Evolutionary conservation across 108 stramenopile species (phyloP), one percentile per base, ranked within the genome.

Genomic region (Bacterosira constricta): DNA sequence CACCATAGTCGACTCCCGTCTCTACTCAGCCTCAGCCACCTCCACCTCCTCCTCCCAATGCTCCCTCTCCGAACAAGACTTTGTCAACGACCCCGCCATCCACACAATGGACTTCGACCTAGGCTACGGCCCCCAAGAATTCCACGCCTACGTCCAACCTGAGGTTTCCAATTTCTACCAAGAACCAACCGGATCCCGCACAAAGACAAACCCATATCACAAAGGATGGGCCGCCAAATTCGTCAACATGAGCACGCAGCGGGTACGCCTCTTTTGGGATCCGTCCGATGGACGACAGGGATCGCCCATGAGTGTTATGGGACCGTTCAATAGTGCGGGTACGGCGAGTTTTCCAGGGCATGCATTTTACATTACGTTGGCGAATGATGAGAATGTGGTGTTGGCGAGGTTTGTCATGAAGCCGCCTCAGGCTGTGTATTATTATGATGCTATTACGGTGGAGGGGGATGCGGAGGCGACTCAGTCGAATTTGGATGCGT

Each of bases 191-290:
- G 77, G 82, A 13, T 29, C 79, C 0, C 44, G 0, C 72, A 50
- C 10, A 50, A 49, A 5, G 72, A 75, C 2, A 61, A 58, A 23
- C 88, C 90, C 8, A 75, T 51, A 25, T n/a, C 83, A 82, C 35
- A 79, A 79, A 27, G 90, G 90, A 25, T 73, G 86, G 61, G 85
- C 86, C 41, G 90, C 77, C 7, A 92, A 92, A 66, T 92, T 92
- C 62, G 80, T 92, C 71, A 92, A 92, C 61, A 75, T 88, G 72
- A 78, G 75, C 45, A 76, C 82, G 25, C 47, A 77, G 34, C 44
- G 27, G 1, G 27, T 88, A 0, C 47, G 63, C 2, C 29, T 86
- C 9, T 92, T 80, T 58, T 92, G 88, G 82, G 87, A 91, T 50
- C 77, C 80, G 6, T 12, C 42, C 31, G 46, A 71, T 45, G 88